Evolutionary conservation across 176 grass and related monocot genomes (phyloP).

Genomic region (Tillandsia leiboldiana): DNA sequence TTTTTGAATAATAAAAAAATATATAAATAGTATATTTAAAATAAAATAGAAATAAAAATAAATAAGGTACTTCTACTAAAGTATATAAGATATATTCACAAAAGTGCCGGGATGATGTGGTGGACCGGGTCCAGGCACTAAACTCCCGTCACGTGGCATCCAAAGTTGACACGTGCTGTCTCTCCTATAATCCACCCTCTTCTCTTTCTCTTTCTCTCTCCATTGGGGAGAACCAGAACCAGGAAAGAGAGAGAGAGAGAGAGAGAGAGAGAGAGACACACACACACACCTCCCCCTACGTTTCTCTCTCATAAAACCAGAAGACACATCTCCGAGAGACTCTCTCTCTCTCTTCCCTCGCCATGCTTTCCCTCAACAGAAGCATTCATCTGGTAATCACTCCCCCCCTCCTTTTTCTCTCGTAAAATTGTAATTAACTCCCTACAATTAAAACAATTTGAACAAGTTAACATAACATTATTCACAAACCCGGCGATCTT

Average conservation of each 20-base stretch:
- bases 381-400: neutral
- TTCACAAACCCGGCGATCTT: conserved; percentile 1
- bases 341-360: neutral
- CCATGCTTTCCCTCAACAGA: neutral
- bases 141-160: too few relatives aligned
- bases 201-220: neutral
- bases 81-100: too few relatives aligned
- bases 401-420: neutral
- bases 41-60: too few relatives aligned
- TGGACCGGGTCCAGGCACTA: too few relatives aligned
- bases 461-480: neutral
- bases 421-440: neutral
- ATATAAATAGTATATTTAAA: too few relatives aligned
- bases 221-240: neutral
- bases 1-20: too few relatives aligned
- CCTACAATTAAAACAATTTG: neutral
- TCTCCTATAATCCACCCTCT: neutral
- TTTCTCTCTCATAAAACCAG: neutral
- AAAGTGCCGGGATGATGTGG: too few relatives aligned
- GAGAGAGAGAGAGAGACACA: conserved; percentile 11
- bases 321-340: too few relatives aligned
- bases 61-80: too few relatives aligned
- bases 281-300: neutral
- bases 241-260: conserved; percentile 3
- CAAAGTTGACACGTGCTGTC: conserved; percentile 4